Percentiles rank a stretch among this genome's conserved stretches.
These are phyloP conservation scores for Coniochaeta sp. DNA, from an alignment of 2,329 filamentous ascomycete genomes.

Conservation along the genomic window DNA sequence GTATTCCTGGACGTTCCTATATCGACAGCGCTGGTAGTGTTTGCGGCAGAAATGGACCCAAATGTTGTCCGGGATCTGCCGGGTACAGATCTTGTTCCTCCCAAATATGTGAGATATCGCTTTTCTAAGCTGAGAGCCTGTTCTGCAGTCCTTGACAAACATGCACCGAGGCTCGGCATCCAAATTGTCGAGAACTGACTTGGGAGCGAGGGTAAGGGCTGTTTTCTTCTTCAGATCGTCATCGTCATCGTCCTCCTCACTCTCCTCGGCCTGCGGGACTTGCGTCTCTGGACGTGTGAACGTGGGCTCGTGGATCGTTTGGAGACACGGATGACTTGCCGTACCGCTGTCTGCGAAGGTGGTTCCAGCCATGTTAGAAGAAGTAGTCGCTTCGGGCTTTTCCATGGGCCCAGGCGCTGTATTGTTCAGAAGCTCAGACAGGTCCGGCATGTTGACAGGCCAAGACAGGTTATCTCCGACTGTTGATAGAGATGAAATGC, in stretches of 20 bases:
- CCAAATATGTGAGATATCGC: constrained; percentile 77
- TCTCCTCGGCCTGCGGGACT: background rate
- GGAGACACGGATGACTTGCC: background rate
- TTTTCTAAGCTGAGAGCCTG: constrained; percentile 58
- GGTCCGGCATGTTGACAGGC: background rate
- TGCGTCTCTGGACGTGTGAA: background rate
- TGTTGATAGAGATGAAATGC: constrained; percentile 46
- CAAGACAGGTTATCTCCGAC: constrained; percentile 24
- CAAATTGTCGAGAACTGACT: background rate
- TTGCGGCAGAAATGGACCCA: constrained; percentile 77
- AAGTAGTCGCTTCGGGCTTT: background rate
- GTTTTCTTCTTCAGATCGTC: background rate
- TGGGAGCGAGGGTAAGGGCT: background rate
- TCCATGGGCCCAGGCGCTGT: background rate
- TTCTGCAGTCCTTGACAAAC: constrained; percentile 50
- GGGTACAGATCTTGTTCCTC: constrained; percentile 71
- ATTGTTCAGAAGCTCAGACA: background rate
- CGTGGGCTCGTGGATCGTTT: background rate
- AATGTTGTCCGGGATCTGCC: constrained; percentile 57
- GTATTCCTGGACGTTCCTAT: constrained; percentile 56
- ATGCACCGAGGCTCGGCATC: constrained; percentile 31
- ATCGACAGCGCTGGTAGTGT: constrained; percentile 71
- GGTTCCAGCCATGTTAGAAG: constrained; percentile 5
- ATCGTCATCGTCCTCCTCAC: background rate
- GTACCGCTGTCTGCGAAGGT: background rate